Evolutionary conservation across 1,284 basidiomycete species (phyloP), one percentile per base, ranked within the genome.

Genomic region (Ceratorhiza oryzae-sativae): DNA sequence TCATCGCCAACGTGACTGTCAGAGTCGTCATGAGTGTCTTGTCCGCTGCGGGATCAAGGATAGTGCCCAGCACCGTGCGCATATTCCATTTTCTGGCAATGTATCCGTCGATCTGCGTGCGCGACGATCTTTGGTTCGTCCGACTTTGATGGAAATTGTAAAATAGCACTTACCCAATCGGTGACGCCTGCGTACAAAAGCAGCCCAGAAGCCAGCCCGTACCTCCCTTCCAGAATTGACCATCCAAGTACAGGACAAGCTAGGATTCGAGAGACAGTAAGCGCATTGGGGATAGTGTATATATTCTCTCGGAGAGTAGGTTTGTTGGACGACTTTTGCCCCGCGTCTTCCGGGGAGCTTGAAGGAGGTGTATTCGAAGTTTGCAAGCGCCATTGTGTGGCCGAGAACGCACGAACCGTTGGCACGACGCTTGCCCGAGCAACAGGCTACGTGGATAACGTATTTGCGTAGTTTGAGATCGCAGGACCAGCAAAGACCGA

Each of bases 11-110:
- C 0, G 94, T 92, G 58, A 97, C 84, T 1, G 94, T 95, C 79
- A 99, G 85, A 0, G 96, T 98, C 0, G 97, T 97, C 90, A 99
- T 93, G 55, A 99, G 83, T 27, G 89, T 86, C 82, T 99, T 99
- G 86, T 99, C 97, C 1, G 97, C 97, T 0, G 96, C 95, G 8
- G 97, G 97, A 80, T 99, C 97, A 6, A 98, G 86, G 72, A 99
- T 96, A 12, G 93, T 93, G 10, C 97, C 97, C 41, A 99, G 85
- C 10, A 98, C 94, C 10, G 93, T 91, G 59, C 82, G 86, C 90
- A 95, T 91, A 51, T 92, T 89, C 83, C 86, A 97, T 73, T 86
- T 86, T 73, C 97, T 85, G 0, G 97, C 97, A 59, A 99, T 82
- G 79, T 85, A 97, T 0, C 97, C 97, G 77, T 99, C 97, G 63